Conservation (phyloP, 768 basidiomycete species). For the Infundibulicybe gibba region DNA sequence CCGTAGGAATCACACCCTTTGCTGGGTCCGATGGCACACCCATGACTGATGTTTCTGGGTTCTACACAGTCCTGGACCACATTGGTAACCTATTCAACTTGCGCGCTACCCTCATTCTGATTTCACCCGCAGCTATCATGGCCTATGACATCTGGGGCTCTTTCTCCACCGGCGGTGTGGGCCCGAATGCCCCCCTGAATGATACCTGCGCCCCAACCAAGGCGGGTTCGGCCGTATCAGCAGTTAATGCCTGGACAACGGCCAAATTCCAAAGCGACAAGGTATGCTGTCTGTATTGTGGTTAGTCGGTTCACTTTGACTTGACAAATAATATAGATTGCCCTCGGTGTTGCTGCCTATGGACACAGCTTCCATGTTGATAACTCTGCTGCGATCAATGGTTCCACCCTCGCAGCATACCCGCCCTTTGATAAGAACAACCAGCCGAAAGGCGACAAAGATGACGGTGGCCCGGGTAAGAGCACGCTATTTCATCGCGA, state of each 20-base stretch:
- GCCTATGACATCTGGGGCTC: constrained; percentile 52
- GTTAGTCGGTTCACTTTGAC: background rate
- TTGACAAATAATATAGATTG: constrained; percentile 42
- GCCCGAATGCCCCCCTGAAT: constrained; percentile 82
- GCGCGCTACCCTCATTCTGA: background rate
- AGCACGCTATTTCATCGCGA: constrained; percentile 6
- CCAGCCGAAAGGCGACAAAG: constrained; percentile 49
- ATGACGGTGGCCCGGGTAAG: constrained; percentile 32
- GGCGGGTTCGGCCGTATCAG: constrained; percentile 68
- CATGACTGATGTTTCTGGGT: constrained; percentile 63
- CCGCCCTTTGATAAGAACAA: constrained; percentile 44
- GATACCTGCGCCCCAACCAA: constrained; percentile 64
- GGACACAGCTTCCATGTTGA: constrained; percentile 67
- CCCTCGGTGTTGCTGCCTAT: constrained; percentile 79
- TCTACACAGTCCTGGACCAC: constrained; percentile 59
- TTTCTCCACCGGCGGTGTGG: constrained; percentile 52
- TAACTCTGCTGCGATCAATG: constrained; percentile 29
- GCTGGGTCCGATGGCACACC: constrained; percentile 52
- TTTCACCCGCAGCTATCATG: constrained; percentile 46
- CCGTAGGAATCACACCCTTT: constrained; percentile 39
- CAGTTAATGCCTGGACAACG: constrained; percentile 64
- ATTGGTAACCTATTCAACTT: constrained; percentile 27
- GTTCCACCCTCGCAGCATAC: constrained; percentile 34
- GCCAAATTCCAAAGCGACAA: constrained; percentile 70
- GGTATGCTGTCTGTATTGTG: constrained; percentile 11